phyloP scores from a whole-genome alignment of 129 eudicot genomes.

The Chrysanthemum lavandulifolium region DNA sequence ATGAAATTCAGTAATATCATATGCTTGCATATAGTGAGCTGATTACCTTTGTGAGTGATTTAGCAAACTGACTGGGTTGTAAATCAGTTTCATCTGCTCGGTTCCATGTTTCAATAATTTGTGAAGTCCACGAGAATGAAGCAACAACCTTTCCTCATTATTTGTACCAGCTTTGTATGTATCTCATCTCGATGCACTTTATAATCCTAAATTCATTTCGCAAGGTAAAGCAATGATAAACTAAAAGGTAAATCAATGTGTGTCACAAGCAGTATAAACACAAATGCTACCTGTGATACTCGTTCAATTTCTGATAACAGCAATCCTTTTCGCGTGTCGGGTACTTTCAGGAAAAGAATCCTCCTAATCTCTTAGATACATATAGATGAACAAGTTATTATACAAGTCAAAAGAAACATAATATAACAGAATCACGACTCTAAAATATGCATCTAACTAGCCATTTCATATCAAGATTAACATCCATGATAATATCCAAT shows the following conservation, averaged over 20 bases:
- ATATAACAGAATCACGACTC: neutral
- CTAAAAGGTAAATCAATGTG: neutral
- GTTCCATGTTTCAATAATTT: constrained; percentile 87
- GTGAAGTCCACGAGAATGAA: constrained; percentile 86
- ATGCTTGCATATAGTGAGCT: neutral
- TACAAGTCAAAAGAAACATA: neutral
- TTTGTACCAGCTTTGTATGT: constrained; percentile 91
- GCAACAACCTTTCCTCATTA: constrained; percentile 92
- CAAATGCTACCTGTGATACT: constrained; percentile 62
- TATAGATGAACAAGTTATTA: constrained; percentile 31
- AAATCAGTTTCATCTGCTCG: constrained; percentile 64
- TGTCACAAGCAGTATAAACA: neutral
- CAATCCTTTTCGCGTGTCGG: constrained; percentile 64
- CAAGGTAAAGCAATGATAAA: constrained; percentile 7
- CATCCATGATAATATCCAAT: neutral
- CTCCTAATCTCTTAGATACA: constrained; percentile 78
- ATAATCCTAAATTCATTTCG: constrained; percentile 57
- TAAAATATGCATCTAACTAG: constrained; percentile 13
- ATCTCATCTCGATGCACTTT: constrained; percentile 94
- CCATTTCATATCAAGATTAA: neutral
- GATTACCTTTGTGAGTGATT: constrained; percentile 81
- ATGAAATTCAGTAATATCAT: neutral
- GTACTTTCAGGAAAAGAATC: constrained; percentile 75
- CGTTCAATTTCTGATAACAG: constrained; percentile 80
- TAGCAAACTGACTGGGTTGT: constrained; percentile 92